phyloP scores from a whole-genome alignment of 805 yeast species.

The Teunomyces barrocoloradensis region DNA sequence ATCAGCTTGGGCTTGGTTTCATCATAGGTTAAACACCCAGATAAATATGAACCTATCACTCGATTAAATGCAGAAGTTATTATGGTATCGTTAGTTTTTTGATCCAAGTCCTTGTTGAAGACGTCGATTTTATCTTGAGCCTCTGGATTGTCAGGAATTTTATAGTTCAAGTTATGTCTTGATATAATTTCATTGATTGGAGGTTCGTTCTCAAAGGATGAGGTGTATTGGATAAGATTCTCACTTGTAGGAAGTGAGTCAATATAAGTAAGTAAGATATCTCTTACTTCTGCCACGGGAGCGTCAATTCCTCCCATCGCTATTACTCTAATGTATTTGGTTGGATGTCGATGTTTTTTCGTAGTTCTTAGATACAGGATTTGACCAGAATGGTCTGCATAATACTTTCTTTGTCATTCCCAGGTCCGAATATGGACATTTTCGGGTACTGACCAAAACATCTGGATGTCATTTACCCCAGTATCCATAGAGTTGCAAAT shows the following conservation, averaged over 20 bases:
- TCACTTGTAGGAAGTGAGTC: background rate
- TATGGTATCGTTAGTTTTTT: slow-evolving; percentile 20
- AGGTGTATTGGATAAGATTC: background rate
- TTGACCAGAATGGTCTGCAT: background rate
- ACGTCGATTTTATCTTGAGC: slow-evolving; percentile 12
- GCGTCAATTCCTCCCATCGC: slow-evolving; percentile 1
- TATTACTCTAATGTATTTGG: background rate
- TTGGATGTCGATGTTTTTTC: background rate
- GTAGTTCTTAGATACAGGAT: background rate
- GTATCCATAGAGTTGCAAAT: background rate
- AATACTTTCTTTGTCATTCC: too few relatives aligned
- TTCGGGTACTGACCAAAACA: background rate
- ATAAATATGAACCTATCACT: slow-evolving; percentile 9
- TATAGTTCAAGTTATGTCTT: slow-evolving; percentile 5
- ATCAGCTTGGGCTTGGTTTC: background rate
- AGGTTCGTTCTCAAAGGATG: slow-evolving; percentile 1
- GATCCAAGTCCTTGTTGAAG: slow-evolving; percentile 22
- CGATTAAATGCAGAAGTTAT: slow-evolving; percentile 21
- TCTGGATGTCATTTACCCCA: background rate
- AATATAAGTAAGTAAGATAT: background rate
- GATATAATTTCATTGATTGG: background rate
- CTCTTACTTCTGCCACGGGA: background rate
- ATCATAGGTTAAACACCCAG: background rate
- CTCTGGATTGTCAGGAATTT: background rate
- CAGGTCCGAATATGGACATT: too few relatives aligned